Evolutionary conservation across 202 grass and related monocot species (phyloP), one percentile per base, ranked within the genome.

Genomic region (Musa balbisiana): DNA sequence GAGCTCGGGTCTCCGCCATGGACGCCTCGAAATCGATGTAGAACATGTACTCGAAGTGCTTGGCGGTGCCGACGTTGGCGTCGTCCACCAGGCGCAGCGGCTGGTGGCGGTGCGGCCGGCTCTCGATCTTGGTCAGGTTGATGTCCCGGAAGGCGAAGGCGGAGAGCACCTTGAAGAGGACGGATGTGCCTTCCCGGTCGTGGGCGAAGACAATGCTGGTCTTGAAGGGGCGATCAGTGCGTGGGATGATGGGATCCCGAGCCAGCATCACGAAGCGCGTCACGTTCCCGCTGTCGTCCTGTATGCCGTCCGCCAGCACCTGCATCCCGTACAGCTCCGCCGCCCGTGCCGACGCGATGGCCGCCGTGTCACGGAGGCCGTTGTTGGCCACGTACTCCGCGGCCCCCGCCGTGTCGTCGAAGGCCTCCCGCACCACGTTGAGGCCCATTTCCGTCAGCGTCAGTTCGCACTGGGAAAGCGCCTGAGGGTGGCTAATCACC

Each of bases 41-140:
- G 72, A 96, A 96, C 87, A 96, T 96, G 87, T 96, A 96, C 79
- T 96, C 92, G 78, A 96, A 96, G 92, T 96, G 92, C 78, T 96
- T 96, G 71, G 92, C 87, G 0, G 92, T 96, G 75, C 92, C 87
- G 10, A 96, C 76, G 83, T 96, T 96, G 78, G 89, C 89, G 71
- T 96, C 92, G 53, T 96, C 92, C 0, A 96, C 92, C 23, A 92
- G 87, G 0, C 92, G 79, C 69, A 96, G 89, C 9, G 89, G 89
- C 3, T 89, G 92, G 85, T 92, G 92, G 10, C 87, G 92, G 85
- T 96, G 92, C 68, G 92, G 92, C 0, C 87, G 60, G 83, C 87
- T 88, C 84, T 96, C 92, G 67, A 96, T 96, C 87, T 96, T 92
- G 82, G 92, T 92, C 15, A 96, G 89, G 53, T 79, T 87, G 82